These are phyloP conservation scores for Apiospora koreana DNA, from an alignment of 2,329 filamentous ascomycete genomes.

Conservation along the genomic window DNA sequence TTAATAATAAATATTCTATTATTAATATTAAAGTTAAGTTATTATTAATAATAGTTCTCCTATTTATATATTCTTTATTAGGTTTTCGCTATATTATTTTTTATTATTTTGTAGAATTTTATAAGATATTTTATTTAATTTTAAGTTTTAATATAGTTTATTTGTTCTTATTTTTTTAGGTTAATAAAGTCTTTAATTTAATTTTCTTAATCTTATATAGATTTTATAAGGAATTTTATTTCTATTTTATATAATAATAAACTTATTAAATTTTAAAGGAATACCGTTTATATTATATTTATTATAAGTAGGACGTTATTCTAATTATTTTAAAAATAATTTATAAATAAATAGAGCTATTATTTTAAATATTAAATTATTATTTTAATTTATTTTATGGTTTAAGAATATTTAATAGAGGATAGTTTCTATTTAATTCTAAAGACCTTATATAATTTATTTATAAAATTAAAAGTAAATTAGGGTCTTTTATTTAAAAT, in stretches of 20 bases:
- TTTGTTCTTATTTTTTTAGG: not conserved
- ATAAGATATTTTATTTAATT: not conserved
- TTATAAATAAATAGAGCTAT: not conserved
- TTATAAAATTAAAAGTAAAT: not conserved
- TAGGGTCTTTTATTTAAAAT: no score
- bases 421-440: not conserved
- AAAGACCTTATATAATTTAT: not conserved
- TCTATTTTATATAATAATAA: not conserved
- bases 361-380: not conserved
- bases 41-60: not conserved
- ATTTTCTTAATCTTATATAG: not conserved
- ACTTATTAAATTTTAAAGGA: not conserved
- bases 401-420: no score
- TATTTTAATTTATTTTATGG: no score
- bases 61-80: not conserved
- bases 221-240: not conserved
- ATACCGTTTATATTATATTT: not conserved
- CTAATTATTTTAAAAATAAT: not conserved
- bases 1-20: not conserved
- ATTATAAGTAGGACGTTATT: not conserved
- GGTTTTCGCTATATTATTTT: no score
- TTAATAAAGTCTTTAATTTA: not conserved
- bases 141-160: not conserved
- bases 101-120: not conserved
- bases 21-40: not conserved